Evolutionary conservation across 345 rosid species (phyloP).

Genomic region (Hibiscus syriacus): DNA sequence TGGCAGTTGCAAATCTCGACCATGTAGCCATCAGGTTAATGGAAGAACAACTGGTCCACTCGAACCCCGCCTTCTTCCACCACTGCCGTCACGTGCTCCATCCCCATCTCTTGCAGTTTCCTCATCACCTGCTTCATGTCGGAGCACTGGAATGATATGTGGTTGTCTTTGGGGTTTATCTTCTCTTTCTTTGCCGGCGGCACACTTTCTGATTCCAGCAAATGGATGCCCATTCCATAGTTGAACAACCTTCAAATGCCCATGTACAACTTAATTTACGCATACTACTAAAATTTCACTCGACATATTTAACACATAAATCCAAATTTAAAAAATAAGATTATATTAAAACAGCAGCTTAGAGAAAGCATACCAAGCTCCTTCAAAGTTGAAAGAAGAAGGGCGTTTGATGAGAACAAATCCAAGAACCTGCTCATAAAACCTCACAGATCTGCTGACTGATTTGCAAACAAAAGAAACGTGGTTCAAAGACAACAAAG

Average conservation of each 20-base stretch:
- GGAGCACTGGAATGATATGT: slow-evolving; percentile 67
- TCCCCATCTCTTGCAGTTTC: slow-evolving; percentile 35
- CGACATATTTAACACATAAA: no score
- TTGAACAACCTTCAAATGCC: slow-evolving; percentile 41
- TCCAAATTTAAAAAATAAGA: no score
- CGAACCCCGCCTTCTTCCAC: slow-evolving; percentile 30
- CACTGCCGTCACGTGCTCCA: slow-evolving; percentile 45
- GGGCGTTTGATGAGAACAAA: slow-evolving; percentile 57
- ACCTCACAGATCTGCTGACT: slow-evolving; percentile 39
- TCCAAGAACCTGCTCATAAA: slow-evolving; percentile 60
- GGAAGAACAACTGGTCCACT: slow-evolving; percentile 59
- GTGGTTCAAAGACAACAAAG: slow-evolving; percentile 59
- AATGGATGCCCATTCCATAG: slow-evolving; percentile 67
- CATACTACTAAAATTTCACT: no score
- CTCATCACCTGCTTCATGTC: slow-evolving; percentile 42
- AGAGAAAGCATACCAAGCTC: slow-evolving; percentile 41
- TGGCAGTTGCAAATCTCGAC: slow-evolving; percentile 81
- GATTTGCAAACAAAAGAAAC: slow-evolving; percentile 59
- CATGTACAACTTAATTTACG: no score
- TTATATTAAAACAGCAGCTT: no score
- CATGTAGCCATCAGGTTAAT: slow-evolving; percentile 70
- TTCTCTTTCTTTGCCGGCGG: background rate
- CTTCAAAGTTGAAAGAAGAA: slow-evolving; percentile 39
- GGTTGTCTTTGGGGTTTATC: slow-evolving; percentile 63
- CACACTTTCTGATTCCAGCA: slow-evolving; percentile 21